These are phyloP conservation scores for Schrenkiella parvula DNA, from an alignment of 345 rosid genomes.

Conservation along the genomic window DNA sequence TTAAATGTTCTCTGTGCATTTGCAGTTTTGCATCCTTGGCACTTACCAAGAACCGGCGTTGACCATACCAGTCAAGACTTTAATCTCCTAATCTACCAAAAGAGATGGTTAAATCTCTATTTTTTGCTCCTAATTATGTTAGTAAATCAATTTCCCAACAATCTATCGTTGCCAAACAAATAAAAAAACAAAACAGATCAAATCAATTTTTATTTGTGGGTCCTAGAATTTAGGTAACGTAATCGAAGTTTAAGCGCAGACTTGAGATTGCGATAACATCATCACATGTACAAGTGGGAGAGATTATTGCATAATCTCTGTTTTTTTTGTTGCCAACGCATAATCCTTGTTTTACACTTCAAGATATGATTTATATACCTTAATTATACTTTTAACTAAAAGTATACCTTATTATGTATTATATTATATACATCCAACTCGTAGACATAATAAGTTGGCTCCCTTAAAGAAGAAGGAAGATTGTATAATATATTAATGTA, in stretches of 20 bases:
- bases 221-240: constrained; percentile 2
- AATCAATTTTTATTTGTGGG: background rate
- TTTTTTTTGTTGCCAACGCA: background rate
- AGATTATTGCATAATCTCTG: constrained; percentile 12
- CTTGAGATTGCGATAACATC: background rate
- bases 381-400: background rate
- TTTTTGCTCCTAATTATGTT: too few relatives aligned
- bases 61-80: too few relatives aligned
- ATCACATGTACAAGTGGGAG: constrained; percentile 16
- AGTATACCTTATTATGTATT: background rate
- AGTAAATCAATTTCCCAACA: too few relatives aligned
- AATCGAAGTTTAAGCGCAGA: background rate
- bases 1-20: too few relatives aligned
- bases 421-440: background rate
- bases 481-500: background rate
- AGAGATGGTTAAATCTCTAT: too few relatives aligned
- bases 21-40: too few relatives aligned
- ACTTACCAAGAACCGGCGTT: too few relatives aligned
- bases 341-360: constrained; percentile 27
- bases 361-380: constrained; percentile 8
- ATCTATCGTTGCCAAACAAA: background rate
- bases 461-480: constrained; percentile 5
- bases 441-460: constrained; percentile 6
- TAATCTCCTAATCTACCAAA: too few relatives aligned
- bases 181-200: background rate